A percentile compares a stretch with the other conserved stretches of the same genome.
phyloP scores from a whole-genome alignment of 208 protist species.

The Wallacemonas rigidus region DNA sequence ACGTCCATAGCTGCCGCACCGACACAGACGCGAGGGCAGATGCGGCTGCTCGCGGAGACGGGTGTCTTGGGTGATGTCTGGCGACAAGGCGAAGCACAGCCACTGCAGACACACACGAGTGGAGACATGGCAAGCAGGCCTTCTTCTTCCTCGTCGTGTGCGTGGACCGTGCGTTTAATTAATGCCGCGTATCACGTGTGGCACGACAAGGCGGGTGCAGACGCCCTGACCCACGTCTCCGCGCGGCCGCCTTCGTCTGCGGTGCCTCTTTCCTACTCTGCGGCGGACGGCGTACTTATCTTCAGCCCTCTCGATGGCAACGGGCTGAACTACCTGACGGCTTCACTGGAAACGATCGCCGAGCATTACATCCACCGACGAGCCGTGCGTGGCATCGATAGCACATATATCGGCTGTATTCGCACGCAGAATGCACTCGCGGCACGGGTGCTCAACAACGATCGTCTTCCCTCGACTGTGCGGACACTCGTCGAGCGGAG shows the following conservation, averaged over 20 bases:
- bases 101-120: not conserved
- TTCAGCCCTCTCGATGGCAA: constrained; percentile 48
- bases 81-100: constrained; percentile 13
- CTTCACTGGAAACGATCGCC: constrained; percentile 44
- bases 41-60: constrained; percentile 28
- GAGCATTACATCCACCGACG: constrained; percentile 40
- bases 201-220: not conserved
- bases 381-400: constrained; percentile 57
- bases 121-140: too few species aligned
- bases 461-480: constrained; percentile 6
- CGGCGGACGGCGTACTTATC: constrained; percentile 29
- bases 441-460: constrained; percentile 42
- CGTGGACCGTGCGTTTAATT: not conserved
- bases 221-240: not conserved
- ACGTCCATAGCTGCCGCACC: not conserved
- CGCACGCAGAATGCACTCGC: constrained; percentile 48
- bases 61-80: constrained; percentile 46
- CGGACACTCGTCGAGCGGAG: constrained; percentile 16
- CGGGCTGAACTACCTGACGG: constrained; percentile 69
- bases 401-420: constrained; percentile 52
- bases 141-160: too few species aligned
- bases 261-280: constrained; percentile 30
- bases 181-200: constrained; percentile 4
- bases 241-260: constrained; percentile 2
- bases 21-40: not conserved